Base-by-base conservation (phyloP, 345 rosid species). In the Melaleuca quinquenervia region DNA sequence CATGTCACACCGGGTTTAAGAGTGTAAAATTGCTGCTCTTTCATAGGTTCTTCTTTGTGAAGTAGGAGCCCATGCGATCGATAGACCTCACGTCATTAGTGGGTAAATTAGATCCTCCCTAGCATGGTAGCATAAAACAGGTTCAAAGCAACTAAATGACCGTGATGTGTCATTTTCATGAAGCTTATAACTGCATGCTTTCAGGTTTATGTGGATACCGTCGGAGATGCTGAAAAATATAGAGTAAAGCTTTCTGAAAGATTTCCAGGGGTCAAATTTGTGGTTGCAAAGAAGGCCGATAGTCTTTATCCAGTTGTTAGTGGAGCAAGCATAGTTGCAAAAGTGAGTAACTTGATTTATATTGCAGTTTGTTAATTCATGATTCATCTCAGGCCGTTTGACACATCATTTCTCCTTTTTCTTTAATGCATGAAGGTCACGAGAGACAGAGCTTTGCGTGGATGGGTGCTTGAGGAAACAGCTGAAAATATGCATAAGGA, bases 261-360 rank as follows among this genome's bases (percentile, higher is more conserved):
- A 91, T 97, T 95, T 90, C 91, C 95, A 86, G 93, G 94, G 44
- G 89, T 97, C 88, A 96, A 94, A 90, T 94, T 96, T 89, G 95
- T 94, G 29, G 99, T 96, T 89, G 90, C 99, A 56, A 97, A 97
- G 95, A 95, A 97, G 93, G 99, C 99, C 84, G 99, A 96, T 87
- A 96, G 99, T 91, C 93, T 97, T 29, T 96, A 90, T 91, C 99
- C 99, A 56, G 93, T 96, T 82, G 99, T 96, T 50, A 96, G 99
- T 87, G 98, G 99, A 84, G 99, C 99, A 58, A 95, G 98, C 89
- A 97, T 97, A 89, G 98, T 93, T 24, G 99, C 99, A n/a, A 97
- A 97, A 98, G 99, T 97, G 88, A 86, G 83, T 50, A 52, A 49
- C 83, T 87, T 22, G 21, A 32, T 53, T 82, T 51, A 50, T 52